Percentiles rank a stretch among this genome's conserved stretches.
phyloP scores from a whole-genome alignment of 2,329 filamentous ascomycete genomes.

The Nemania abortiva region DNA sequence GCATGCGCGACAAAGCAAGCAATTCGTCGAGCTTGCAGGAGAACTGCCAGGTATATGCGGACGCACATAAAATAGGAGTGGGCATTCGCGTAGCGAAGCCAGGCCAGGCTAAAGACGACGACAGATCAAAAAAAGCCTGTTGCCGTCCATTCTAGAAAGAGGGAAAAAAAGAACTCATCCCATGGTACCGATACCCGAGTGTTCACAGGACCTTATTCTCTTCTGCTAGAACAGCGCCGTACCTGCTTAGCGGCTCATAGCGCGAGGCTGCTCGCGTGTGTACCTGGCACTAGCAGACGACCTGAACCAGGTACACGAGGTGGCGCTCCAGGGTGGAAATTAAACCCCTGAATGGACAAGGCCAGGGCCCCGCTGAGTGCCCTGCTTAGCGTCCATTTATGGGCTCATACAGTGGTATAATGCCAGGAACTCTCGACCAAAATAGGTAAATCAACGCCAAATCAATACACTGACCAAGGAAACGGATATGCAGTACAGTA shows the following conservation, averaged over 20 bases:
- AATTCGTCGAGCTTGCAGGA: conserved; percentile 8
- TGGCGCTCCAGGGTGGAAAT: conserved; percentile 47
- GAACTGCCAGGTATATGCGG: not conserved
- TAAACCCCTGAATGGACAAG: conserved; percentile 38
- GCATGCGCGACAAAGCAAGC: conserved; percentile 15
- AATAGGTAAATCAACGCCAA: not conserved
- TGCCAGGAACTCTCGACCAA: not conserved
- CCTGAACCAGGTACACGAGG: conserved; percentile 9
- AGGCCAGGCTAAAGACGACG: conserved; percentile 8
- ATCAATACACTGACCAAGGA: conserved; percentile 12
- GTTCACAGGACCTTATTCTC: not conserved
- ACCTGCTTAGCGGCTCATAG: conserved; percentile 44
- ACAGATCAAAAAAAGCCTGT: conserved; percentile 3
- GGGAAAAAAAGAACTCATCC: not conserved
- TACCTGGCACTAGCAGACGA: not conserved
- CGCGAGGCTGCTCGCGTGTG: conserved; percentile 41
- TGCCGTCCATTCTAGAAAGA: not conserved
- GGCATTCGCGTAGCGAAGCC: conserved; percentile 16
- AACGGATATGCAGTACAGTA: not conserved
- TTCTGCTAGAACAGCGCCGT: not conserved
- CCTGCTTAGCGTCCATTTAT: conserved; percentile 31
- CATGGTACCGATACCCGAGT: not conserved
- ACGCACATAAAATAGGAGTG: not conserved
- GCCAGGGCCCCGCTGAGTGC: conserved; percentile 26
- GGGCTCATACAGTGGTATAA: conserved; percentile 3